Conservation (phyloP, 371 early-diverging fungal species). For the Dichotomocladium elegans region DNA sequence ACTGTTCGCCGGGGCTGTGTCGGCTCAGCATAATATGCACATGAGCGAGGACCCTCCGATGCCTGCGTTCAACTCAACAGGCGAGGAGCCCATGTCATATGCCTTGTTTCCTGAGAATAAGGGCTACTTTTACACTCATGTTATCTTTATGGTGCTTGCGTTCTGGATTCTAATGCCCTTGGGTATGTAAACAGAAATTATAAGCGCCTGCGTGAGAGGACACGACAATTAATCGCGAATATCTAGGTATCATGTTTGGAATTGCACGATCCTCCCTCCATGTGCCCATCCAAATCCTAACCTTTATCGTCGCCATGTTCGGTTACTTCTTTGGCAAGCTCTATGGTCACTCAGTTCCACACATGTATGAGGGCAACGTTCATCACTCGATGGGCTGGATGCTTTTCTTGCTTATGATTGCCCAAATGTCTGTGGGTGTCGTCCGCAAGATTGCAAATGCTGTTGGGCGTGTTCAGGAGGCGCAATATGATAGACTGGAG, state of each 20-base stretch:
- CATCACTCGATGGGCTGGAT: conserved; percentile 48
- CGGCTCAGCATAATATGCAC: conserved; percentile 26
- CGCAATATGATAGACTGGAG: conserved; percentile 28
- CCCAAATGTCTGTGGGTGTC: conserved; percentile 40
- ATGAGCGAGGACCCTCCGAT: conserved; percentile 29
- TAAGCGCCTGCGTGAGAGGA: background rate
- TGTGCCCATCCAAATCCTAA: conserved; percentile 33
- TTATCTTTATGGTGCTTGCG: conserved; percentile 40
- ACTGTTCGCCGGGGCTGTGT: conserved; percentile 5
- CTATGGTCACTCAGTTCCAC: conserved; percentile 45
- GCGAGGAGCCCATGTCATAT: conserved; percentile 49
- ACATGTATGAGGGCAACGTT: conserved; percentile 39
- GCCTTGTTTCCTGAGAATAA: conserved; percentile 39
- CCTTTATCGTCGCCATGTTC: conserved; percentile 29
- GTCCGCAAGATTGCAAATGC: conserved; percentile 46
- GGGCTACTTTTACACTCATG: conserved; percentile 37
- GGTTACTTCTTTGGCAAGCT: conserved; percentile 46
- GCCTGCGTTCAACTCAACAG: conserved; percentile 42
- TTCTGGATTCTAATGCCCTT: conserved; percentile 50
- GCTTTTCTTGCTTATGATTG: conserved; percentile 29
- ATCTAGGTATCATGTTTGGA: conserved; percentile 45
- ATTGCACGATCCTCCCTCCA: conserved; percentile 48
- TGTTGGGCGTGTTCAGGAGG: conserved; percentile 19
- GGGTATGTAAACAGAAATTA: conserved; percentile 37
- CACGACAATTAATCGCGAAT: no score